Base-by-base conservation (phyloP, 257 asterid species). In the Fraxinus anomala region DNA sequence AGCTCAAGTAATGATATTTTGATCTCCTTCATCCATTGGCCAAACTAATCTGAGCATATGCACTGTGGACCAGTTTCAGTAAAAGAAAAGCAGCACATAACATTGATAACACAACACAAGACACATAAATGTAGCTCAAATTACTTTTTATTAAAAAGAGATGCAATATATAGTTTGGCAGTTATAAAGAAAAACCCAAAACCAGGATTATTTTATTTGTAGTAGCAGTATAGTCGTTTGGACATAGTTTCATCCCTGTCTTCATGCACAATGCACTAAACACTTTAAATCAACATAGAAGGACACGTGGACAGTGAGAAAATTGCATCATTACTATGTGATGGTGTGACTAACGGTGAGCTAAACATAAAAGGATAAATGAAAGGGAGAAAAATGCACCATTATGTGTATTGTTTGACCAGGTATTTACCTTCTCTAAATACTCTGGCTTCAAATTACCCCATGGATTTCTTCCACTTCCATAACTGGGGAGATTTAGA, bases 381-480 rank as follows among this genome's bases (percentile, higher is more conserved):
- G 13, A 5, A 33, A 54, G 44, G 12, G 49, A 63, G 40, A 16
- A 47, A 24, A 21, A 65, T 44, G 44, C 36, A 31, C 5, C 31
- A 40, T 7, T 36, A 54, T 67, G 4, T 73, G 67, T 56, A 26
- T n/a, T 34, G n/a, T 4, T 66, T 28, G 68, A 33, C 44, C 49
- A 23, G 42, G 36, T 73, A 16, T 42, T 31, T 31, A 93, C 98
- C 97, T 93, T 93, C 78, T 92, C 95, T 77, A 93, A 86, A 85
- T 93, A 93, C 66, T 90, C 84, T 69, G 95, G 95, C 86, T 90
- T 90, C 87, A 93, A 80, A 72, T 83, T 85, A 73, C 98, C 98
- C 98, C 98, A 93, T 24, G 98, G 97, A 86, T 93, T 90, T 88
- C 98, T 89, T 80, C 98, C 98, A 93, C 98, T 91, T 83, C 93